Conservation (phyloP, 495 filamentous ascomycete genomes). For the Evansstolkia leycettana region DNA sequence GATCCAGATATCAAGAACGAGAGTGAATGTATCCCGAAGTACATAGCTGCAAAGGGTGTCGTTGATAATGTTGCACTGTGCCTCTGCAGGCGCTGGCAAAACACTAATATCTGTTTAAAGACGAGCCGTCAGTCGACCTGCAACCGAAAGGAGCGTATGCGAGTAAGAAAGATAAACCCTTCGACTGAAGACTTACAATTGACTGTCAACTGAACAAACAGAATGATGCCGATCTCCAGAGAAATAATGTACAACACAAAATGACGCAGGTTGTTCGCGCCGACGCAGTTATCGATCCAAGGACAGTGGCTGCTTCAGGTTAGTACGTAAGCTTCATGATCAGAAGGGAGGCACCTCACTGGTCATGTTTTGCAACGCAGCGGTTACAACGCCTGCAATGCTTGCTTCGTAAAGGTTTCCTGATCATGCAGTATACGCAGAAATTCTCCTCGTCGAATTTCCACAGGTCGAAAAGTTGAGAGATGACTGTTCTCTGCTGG, state of each 20-base stretch:
- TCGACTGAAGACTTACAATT: constrained; percentile 35
- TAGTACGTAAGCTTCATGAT: constrained; percentile 14
- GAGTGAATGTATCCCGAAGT: constrained; percentile 70
- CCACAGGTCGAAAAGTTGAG: constrained; percentile 68
- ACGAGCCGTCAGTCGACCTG: too few species aligned
- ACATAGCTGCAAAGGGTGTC: constrained; percentile 59
- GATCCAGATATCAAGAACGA: constrained; percentile 66
- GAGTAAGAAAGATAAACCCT: too few species aligned
- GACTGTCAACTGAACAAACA: constrained; percentile 42
- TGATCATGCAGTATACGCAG: constrained; percentile 85
- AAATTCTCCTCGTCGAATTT: constrained; percentile 93
- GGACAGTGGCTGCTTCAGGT: constrained; percentile 74
- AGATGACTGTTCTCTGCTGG: constrained; percentile 76
- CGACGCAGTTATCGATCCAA: constrained; percentile 95
- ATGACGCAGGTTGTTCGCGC: constrained; percentile 86
- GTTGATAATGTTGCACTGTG: constrained; percentile 64
- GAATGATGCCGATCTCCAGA: constrained; percentile 60
- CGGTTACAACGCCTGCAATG: constrained; percentile 85
- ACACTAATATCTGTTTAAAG: constrained; percentile 39
- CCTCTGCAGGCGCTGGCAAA: constrained; percentile 30
- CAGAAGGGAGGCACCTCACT: constrained; percentile 43
- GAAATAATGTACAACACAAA: constrained; percentile 81
- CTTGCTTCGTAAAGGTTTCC: constrained; percentile 84
- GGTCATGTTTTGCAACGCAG: constrained; percentile 93
- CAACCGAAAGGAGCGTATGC: too few species aligned